Percentiles rank a stretch among this genome's conserved stretches.
phyloP scores from a whole-genome alignment of 2,329 filamentous ascomycete species.

The Aspergillus terreus region DNA sequence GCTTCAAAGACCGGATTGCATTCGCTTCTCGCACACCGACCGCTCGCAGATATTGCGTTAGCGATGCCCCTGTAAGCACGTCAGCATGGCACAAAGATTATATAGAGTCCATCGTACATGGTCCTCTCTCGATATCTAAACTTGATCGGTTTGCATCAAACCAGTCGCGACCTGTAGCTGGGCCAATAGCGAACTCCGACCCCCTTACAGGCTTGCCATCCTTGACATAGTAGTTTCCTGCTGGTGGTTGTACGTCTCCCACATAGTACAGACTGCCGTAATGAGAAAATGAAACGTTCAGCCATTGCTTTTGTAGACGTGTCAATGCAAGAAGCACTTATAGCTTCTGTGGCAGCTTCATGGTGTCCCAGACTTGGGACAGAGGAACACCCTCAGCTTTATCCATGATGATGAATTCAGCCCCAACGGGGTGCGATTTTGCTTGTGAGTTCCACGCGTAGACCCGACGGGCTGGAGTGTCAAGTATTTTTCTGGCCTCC shows the following conservation, averaged over 20 bases:
- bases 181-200: slow-evolving; percentile 24
- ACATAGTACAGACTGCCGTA: slow-evolving; percentile 27
- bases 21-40: slow-evolving; percentile 21
- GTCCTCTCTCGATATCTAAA: slow-evolving; percentile 23
- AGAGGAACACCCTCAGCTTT: slow-evolving; percentile 20
- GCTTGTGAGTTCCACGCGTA: slow-evolving; percentile 21
- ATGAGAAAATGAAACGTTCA: slow-evolving; percentile 26
- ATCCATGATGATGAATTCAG: slow-evolving; percentile 23
- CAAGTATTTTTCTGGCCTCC: slow-evolving; percentile 21
- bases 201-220: slow-evolving; percentile 17
- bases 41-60: slow-evolving; percentile 23
- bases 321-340: slow-evolving; percentile 25
- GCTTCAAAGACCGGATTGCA: slow-evolving; percentile 19
- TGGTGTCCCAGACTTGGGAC: slow-evolving; percentile 21
- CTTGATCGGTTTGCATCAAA: slow-evolving; percentile 20
- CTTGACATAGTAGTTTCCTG: slow-evolving; percentile 19
- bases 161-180: slow-evolving; percentile 25
- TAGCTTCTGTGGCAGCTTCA: slow-evolving; percentile 22
- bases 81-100: slow-evolving; percentile 14
- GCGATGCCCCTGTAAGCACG: slow-evolving; percentile 20
- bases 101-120: slow-evolving; percentile 20
- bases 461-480: slow-evolving; percentile 18
- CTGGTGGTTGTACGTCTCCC: slow-evolving; percentile 17
- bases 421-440: slow-evolving; percentile 15
- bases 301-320: slow-evolving; percentile 23